Percentiles rank a stretch among this genome's conserved stretches.
These are phyloP conservation scores for Pseudogymnoascus sp. DNA, from an alignment of 2,329 filamentous ascomycete species.

Conservation along the genomic window DNA sequence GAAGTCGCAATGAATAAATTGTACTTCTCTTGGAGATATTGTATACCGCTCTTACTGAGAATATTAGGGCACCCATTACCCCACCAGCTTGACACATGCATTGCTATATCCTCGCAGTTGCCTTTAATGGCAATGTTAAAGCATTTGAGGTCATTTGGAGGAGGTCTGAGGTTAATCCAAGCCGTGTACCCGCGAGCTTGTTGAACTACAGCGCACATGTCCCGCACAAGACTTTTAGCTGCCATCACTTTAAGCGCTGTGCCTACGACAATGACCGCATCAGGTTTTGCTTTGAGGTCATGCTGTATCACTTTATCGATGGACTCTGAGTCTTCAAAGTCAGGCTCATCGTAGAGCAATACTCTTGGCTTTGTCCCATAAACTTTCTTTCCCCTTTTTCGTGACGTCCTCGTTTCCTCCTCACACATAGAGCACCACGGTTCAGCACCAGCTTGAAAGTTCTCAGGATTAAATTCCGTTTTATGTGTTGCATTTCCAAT, in stretches of 20 bases:
- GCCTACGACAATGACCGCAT: constrained; percentile 84
- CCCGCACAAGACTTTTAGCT: constrained; percentile 75
- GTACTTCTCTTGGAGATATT: constrained; percentile 7
- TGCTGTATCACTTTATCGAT: constrained; percentile 81
- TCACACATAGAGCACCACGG: constrained; percentile 6
- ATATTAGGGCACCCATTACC: constrained; percentile 12
- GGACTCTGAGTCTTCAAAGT: constrained; percentile 77
- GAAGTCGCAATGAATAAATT: constrained; percentile 15
- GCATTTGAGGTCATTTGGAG: constrained; percentile 69
- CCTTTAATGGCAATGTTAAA: constrained; percentile 87
- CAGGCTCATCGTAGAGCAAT: constrained; percentile 91
- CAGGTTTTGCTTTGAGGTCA: constrained; percentile 73
- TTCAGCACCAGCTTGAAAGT: constrained; percentile 8
- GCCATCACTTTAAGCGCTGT: constrained; percentile 90
- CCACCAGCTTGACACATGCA: constrained; percentile 16
- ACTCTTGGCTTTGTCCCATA: constrained; percentile 47
- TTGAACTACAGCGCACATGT: constrained; percentile 76
- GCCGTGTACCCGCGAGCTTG: constrained; percentile 74
- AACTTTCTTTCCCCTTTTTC: constrained; percentile 9
- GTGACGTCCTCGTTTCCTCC: not conserved
- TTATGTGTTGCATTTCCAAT: constrained; percentile 12
- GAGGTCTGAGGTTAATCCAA: constrained; percentile 84
- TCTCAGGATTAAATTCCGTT: constrained; percentile 14
- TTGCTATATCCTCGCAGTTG: constrained; percentile 75
- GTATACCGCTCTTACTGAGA: constrained; percentile 16